These are phyloP conservation scores for Perkinsus marinus DNA, from an alignment of 169 alveolate genomes.

Conservation along the genomic window DNA sequence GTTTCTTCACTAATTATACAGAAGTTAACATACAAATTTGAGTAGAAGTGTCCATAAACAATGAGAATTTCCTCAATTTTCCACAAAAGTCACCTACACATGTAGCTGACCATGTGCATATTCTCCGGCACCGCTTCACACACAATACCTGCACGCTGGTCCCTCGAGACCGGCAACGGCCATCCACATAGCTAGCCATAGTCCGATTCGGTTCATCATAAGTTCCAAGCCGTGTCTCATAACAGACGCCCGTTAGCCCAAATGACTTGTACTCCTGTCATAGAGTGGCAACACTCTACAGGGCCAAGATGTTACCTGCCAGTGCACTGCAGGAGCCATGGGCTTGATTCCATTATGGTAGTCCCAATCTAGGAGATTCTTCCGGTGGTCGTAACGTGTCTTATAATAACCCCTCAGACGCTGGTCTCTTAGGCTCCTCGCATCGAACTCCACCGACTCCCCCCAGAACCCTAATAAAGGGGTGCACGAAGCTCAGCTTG, in stretches of 20 bases:
- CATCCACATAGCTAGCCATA: conserved; percentile 43
- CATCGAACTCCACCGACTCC: conserved; percentile 41
- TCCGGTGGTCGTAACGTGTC: conserved; percentile 59
- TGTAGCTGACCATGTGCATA: neutral
- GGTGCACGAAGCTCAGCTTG: too few species aligned
- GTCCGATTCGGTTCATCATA: conserved; percentile 59
- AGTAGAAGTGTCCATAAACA: too few species aligned
- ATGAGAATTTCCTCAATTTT: too few species aligned
- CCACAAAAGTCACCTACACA: conserved; percentile 17
- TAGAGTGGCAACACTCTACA: conserved; percentile 2
- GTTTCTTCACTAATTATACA: too few species aligned
- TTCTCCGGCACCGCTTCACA: too few species aligned
- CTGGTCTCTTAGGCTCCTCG: conserved; percentile 50
- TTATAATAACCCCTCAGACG: conserved; percentile 49
- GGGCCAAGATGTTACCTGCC: neutral
- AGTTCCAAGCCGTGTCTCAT: conserved; percentile 49
- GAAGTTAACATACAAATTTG: too few species aligned
- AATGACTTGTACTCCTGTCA: conserved; percentile 46
- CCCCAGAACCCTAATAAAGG: conserved; percentile 31
- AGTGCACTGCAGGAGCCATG: neutral
- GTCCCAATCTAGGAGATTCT: conserved; percentile 64
- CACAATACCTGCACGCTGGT: neutral
- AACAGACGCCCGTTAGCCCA: conserved; percentile 46
- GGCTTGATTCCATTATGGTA: conserved; percentile 18
- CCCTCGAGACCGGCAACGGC: neutral